Evolutionary conservation across 2,329 filamentous ascomycete species (phyloP).

Genomic region (Fusarium sp.): DNA sequence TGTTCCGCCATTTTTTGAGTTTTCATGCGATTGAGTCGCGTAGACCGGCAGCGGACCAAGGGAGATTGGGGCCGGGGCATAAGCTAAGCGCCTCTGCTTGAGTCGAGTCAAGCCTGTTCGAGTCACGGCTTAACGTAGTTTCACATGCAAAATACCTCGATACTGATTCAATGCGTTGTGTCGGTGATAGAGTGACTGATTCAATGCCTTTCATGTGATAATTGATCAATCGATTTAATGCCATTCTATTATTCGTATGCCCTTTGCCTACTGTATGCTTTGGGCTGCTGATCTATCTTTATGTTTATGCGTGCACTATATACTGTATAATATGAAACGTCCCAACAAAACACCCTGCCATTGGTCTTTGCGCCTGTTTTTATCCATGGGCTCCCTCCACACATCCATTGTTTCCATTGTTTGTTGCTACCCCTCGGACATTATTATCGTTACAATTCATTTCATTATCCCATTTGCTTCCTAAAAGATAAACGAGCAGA

Average conservation of each 20-base stretch:
- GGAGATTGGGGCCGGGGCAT: constrained; percentile 4
- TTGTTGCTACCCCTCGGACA: too few species aligned
- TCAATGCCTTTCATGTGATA: constrained; percentile 2
- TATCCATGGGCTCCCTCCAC: constrained; percentile 11
- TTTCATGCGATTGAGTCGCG: constrained; percentile 8
- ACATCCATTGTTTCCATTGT: too few species aligned
- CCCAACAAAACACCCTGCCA: constrained; percentile 3
- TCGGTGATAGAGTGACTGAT: not conserved
- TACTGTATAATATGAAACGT: constrained; percentile 16
- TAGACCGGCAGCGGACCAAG: constrained; percentile 7
- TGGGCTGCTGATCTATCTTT: constrained; percentile 18
- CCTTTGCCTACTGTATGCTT: too few species aligned
- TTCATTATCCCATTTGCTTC: constrained; percentile 30
- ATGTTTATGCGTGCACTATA: constrained; percentile 23
- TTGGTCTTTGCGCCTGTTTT: constrained; percentile 14
- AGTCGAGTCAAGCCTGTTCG: constrained; percentile 32
- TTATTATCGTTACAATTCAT: constrained; percentile 48
- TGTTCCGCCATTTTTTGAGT: constrained; percentile 8
- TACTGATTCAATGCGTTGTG: not conserved
- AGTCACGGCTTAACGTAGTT: constrained; percentile 21
- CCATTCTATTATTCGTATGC: constrained; percentile 29
- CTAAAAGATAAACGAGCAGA: constrained; percentile 54
- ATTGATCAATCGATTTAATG: constrained; percentile 1
- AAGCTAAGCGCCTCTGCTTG: constrained; percentile 25
- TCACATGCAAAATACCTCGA: constrained; percentile 11